Evolutionary conservation across 1,139 yeast genomes (phyloP).

Genomic region (Spencermartinsiella ligniputridi): DNA sequence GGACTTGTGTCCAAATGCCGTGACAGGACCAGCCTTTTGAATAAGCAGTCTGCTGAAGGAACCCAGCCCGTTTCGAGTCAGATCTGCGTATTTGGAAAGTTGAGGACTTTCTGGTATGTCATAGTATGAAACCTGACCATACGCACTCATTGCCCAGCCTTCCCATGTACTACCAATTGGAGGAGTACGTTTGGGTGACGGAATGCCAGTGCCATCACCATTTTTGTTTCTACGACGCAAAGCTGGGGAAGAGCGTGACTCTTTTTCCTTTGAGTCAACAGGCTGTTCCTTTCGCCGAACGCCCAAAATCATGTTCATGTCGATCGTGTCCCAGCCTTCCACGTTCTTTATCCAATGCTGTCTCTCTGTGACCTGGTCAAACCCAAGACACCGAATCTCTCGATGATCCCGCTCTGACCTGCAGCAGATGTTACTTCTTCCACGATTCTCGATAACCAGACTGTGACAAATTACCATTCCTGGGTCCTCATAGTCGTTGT

Average conservation of each 20-base stretch:
- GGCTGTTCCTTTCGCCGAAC: slow-evolving; percentile 43
- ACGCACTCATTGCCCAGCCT: slow-evolving; percentile 70
- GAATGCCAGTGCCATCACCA: background rate
- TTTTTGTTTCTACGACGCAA: background rate
- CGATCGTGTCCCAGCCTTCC: slow-evolving; percentile 76
- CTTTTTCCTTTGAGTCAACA: background rate
- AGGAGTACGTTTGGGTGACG: slow-evolving; percentile 11
- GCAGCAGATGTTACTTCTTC: slow-evolving; percentile 74
- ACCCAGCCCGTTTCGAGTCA: slow-evolving; percentile 1
- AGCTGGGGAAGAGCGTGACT: background rate
- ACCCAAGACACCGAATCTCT: slow-evolving; percentile 84
- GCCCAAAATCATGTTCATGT: slow-evolving; percentile 72
- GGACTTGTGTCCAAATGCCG: slow-evolving; percentile 72
- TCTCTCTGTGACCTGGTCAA: slow-evolving; percentile 67
- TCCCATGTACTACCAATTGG: slow-evolving; percentile 51
- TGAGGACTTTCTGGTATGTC: slow-evolving; percentile 47
- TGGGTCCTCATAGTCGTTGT: slow-evolving; percentile 52
- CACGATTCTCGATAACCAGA: slow-evolving; percentile 64
- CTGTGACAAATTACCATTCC: slow-evolving; percentile 67
- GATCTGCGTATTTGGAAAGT: background rate
- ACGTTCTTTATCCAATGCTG: slow-evolving; percentile 63
- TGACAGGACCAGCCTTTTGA: slow-evolving; percentile 49
- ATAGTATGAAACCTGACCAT: slow-evolving; percentile 57
- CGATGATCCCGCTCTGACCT: slow-evolving; percentile 90
- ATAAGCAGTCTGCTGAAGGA: slow-evolving; percentile 36